These are phyloP conservation scores for Nectriaceae sp. DNA, from an alignment of 2,329 filamentous ascomycete species.

Conservation along the genomic window DNA sequence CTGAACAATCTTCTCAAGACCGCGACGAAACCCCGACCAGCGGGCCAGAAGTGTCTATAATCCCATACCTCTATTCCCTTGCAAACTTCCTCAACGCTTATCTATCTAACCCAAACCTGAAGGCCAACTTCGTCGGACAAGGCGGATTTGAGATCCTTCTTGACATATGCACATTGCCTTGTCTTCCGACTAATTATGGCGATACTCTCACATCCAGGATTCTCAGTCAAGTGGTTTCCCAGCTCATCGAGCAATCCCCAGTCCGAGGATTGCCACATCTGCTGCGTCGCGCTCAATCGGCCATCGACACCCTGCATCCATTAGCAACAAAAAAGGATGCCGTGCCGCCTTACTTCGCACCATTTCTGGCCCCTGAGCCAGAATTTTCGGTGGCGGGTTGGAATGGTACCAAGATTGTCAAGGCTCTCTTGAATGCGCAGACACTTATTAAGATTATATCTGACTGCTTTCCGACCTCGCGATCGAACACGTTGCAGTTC, in stretches of 20 bases:
- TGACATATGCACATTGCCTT: constrained; percentile 80
- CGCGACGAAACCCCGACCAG: constrained; percentile 20
- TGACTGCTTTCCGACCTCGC: constrained; percentile 70
- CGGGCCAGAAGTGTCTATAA: constrained; percentile 43
- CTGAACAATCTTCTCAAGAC: constrained; percentile 13
- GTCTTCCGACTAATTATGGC: constrained; percentile 64
- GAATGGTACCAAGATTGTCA: constrained; percentile 75
- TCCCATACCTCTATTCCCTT: constrained; percentile 73
- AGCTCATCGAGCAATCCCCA: constrained; percentile 78
- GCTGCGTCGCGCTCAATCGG: constrained; percentile 70
- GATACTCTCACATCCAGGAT: constrained; percentile 68
- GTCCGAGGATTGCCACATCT: constrained; percentile 81
- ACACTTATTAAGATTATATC: constrained; percentile 75
- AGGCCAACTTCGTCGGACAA: constrained; percentile 71
- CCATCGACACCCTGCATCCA: constrained; percentile 67
- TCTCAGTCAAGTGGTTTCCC: constrained; percentile 72
- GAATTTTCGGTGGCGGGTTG: constrained; percentile 44
- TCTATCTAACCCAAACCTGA: constrained; percentile 73
- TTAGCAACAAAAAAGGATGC: constrained; percentile 57
- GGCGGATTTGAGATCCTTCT: constrained; percentile 83
- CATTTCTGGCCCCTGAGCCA: constrained; percentile 56
- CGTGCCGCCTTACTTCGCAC: constrained; percentile 68
- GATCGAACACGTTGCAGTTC: constrained; percentile 67
- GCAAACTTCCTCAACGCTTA: constrained; percentile 76
- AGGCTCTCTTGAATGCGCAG: constrained; percentile 76